A percentile compares a stretch with the other conserved stretches of the same genome.
These are phyloP conservation scores for Orychophragmus violaceus DNA, from an alignment of 345 rosid genomes.

Conservation along the genomic window DNA sequence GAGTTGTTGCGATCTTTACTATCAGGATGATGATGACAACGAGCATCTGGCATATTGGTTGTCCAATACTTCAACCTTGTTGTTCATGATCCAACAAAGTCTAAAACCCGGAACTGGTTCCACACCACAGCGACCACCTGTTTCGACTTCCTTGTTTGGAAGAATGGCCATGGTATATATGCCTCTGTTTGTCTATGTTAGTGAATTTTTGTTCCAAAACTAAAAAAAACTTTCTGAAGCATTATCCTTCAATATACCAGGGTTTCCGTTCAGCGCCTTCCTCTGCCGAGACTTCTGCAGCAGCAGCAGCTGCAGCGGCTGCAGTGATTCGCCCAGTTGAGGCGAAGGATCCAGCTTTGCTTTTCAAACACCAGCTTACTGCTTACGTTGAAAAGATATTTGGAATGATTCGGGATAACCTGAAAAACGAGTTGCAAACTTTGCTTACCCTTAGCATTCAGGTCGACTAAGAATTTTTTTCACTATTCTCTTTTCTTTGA, in stretches of 20 bases:
- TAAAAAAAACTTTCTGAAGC: background rate
- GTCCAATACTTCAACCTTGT: conserved; percentile 73
- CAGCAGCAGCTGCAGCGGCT: conserved; percentile 58
- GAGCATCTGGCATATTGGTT: conserved; percentile 92
- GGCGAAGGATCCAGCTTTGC: conserved; percentile 93
- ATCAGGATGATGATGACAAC: conserved; percentile 75
- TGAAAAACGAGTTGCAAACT: conserved; percentile 77
- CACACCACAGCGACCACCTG: too few species aligned
- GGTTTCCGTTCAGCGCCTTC: conserved; percentile 98
- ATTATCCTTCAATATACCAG: conserved; percentile 37
- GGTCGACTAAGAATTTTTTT: too few species aligned
- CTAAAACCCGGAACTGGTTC: conserved; percentile 59
- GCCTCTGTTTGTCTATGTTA: background rate
- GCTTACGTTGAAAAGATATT: conserved; percentile 95
- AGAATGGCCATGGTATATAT: conserved; percentile 79
- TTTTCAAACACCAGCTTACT: conserved; percentile 90
- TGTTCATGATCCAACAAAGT: conserved; percentile 89
- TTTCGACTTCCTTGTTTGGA: conserved; percentile 74
- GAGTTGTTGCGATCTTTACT: too few species aligned
- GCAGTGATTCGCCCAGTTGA: conserved; percentile 81
- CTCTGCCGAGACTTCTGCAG: too few species aligned
- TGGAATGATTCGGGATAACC: conserved; percentile 89
- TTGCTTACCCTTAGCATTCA: conserved; percentile 81
- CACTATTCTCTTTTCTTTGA: conserved; percentile 22
- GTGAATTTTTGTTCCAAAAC: background rate